Evolutionary conservation across 441 rosid genomes (phyloP).

Genomic region (Biscutella laevigata): DNA sequence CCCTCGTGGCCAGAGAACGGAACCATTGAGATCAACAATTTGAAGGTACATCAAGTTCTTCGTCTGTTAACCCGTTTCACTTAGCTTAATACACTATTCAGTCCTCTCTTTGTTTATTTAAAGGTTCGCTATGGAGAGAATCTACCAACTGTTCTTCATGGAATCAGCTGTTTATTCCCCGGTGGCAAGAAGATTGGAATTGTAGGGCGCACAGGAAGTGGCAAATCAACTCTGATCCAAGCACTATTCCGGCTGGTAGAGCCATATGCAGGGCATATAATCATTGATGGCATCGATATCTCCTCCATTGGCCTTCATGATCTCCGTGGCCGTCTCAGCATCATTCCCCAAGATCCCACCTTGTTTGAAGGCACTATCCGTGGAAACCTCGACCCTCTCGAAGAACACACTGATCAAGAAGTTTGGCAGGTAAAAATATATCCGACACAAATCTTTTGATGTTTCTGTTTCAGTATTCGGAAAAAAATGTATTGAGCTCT

Average conservation of each 20-base stretch:
- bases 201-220: neutral
- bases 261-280: neutral
- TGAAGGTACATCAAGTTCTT: conserved; percentile 9
- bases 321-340: neutral
- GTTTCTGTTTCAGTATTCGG: too few species aligned
- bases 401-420: neutral
- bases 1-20: conserved; percentile 72
- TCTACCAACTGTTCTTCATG: conserved; percentile 77
- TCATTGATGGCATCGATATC: neutral
- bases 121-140: conserved; percentile 64
- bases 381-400: neutral
- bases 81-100: neutral
- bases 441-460: too few species aligned
- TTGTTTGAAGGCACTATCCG: neutral
- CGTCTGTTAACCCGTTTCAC: neutral
- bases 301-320: conserved; percentile 5
- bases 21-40: conserved; percentile 43
- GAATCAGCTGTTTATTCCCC: conserved; percentile 14
- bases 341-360: conserved; percentile 3
- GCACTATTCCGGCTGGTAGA: neutral
- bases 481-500: neutral
- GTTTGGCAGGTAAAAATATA: neutral
- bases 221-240: neutral
- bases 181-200: neutral
- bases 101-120: neutral